Base-by-base conservation (phyloP, 768 basidiomycete genomes). In the Auricularia sp. region DNA sequence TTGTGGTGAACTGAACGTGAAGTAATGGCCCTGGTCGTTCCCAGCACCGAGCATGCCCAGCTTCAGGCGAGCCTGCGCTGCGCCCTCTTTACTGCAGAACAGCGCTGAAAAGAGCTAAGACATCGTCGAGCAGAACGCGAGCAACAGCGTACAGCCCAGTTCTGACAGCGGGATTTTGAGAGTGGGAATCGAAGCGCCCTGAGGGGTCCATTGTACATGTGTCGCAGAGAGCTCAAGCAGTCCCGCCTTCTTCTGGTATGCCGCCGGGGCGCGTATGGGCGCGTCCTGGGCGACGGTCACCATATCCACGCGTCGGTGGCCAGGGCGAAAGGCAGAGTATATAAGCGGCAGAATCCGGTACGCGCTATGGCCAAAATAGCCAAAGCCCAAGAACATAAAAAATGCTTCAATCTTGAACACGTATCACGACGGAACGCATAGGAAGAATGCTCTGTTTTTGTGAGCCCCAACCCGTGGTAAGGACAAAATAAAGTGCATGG, bases 11-110 rank as follows among this genome's bases (percentile, higher is more conserved):
- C 82, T 85, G 76, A 91, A 93, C 1, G 88, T 88, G 74, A 94
- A 95, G 70, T 86, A 90, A 77, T 91, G 88, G 7, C 87, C 89
- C 12, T 80, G 80, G 64, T 89, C 88, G 72, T 91, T 5, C 47
- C 11, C 11, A 0, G 47, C 85, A 60, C 78, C 80, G 62, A 84
- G 74, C 36, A 92, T 78, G 1, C 83, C 85, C 39, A 95, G 76
- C 71, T 93, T 93, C 60, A 93, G 78, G 60, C 85, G 81, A 69
- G 91, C 88, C 72, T 92, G 89, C 0, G 88, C 76, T 4, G 90
- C 86, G 63, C 87, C 88, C 70, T 88, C 87, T 70, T 93, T 93
- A 72, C 90, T 91, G 70, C 88, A 91, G 71, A 92, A 93, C 42
- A 94, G 80, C 18, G 90, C 90, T 90, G 72, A 67, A 59, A 62